Conservation (phyloP, 805 yeast genomes). For the Teunomyces funiuensis region DNA sequence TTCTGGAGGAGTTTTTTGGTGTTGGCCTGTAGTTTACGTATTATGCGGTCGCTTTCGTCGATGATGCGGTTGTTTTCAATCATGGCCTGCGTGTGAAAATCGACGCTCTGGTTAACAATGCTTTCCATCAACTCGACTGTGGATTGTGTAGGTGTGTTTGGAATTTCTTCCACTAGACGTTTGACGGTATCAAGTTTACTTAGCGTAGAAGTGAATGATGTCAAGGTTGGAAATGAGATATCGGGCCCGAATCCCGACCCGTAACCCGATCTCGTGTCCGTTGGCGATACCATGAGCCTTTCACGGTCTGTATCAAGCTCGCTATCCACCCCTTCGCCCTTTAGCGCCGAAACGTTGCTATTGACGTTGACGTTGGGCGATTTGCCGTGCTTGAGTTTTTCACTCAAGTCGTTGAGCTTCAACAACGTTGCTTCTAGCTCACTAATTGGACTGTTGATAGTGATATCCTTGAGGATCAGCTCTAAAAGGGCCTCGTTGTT, state of each 20-base stretch:
- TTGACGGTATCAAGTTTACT: not conserved
- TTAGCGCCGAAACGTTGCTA: too few species aligned
- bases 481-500: constrained; percentile 1
- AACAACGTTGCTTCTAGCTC: constrained; percentile 30
- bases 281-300: not conserved
- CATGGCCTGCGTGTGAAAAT: constrained; percentile 3
- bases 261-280: not conserved
- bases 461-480: constrained; percentile 6
- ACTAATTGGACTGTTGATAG: constrained; percentile 20
- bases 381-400: constrained; percentile 25
- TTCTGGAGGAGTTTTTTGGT: constrained; percentile 5
- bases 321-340: not conserved
- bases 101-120: constrained; percentile 1
- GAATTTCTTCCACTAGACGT: not conserved
- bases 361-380: not conserved
- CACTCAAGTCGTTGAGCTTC: constrained; percentile 32
- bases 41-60: constrained; percentile 7
- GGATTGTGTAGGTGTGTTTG: not conserved
- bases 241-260: not conserved
- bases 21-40: constrained; percentile 7
- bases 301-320: not conserved
- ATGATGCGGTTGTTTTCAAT: constrained; percentile 4
- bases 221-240: constrained; percentile 1
- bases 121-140: constrained; percentile 1
- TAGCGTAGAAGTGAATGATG: constrained; percentile 1